Evolutionary conservation across 176 grass and related monocot genomes (phyloP), one percentile per base, ranked within the genome.

Genomic region (Oryza coarctata): DNA sequence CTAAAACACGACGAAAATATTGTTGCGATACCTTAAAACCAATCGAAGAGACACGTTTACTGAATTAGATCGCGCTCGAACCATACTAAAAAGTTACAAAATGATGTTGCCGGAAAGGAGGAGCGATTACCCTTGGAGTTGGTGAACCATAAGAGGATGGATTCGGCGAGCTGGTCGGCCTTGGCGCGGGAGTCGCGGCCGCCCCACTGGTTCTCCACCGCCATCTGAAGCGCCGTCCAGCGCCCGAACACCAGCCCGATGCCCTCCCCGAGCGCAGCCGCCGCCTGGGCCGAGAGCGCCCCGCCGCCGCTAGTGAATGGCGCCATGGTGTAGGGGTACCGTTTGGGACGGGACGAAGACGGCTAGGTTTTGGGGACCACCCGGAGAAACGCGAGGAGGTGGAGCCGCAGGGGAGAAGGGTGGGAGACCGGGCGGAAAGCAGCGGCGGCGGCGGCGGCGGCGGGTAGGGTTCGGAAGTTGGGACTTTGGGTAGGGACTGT

Each of bases 191-290:
- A 98, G 5, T 93, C 86, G 47, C 80, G 88, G 26, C 88, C 93
- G 29, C 96, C 96, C 93, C 93, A 98, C 65, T 71, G 70, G 40
- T 95, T 91, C 79, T 95, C 89, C 72, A 98, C 84, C 39, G 87
- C 96, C 91, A 98, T 92, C 93, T 91, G 90, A 20, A 98, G 81
- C 45, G 88, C 92, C 22, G 90, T 98, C 95, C 95, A 98, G 28
- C 86, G 84, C 50, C 41, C 80, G 43, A 98, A 84, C 35, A 98
- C 71, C 3, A 94, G 92, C 1, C 45, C 61, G 34, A 98, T 82
- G 11, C 92, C 90, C 82, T 98, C 96, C 2, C 79, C 35, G 20
- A 98, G 57, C 5, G 82, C 49, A 6, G 82, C 81, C 9, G 31
- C 17, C 7, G 68, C 84, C 82, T 91, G 74, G 3, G 73, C 23